Evolutionary conservation across 495 filamentous ascomycete genomes (phyloP).

Genomic region (Alectoria sarmentosa): DNA sequence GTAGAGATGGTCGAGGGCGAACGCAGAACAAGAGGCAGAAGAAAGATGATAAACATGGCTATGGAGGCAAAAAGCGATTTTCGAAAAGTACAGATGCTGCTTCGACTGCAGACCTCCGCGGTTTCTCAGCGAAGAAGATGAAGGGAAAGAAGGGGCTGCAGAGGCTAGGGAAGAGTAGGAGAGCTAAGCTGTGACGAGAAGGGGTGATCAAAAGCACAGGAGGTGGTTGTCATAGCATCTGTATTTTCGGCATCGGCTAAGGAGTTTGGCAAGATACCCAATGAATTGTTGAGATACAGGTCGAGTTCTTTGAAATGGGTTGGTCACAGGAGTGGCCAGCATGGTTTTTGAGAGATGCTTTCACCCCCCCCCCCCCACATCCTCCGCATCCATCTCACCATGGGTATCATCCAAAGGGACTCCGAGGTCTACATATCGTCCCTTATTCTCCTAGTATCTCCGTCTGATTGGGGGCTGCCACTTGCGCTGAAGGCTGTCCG

Average conservation of each 20-base stretch:
- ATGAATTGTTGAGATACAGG: neutral
- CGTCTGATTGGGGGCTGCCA: slow-evolving; percentile 17
- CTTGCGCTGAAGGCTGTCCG: slow-evolving; percentile 16
- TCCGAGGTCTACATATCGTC: neutral
- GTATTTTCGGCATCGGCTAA: neutral
- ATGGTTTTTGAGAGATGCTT: neutral
- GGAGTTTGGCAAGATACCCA: slow-evolving; percentile 19
- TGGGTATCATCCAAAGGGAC: slow-evolving; percentile 12
- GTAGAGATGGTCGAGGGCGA: slow-evolving; percentile 25
- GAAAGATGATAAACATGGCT: slow-evolving; percentile 88
- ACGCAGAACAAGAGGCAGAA: slow-evolving; percentile 69
- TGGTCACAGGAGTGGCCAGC: neutral
- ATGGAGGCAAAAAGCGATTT: slow-evolving; percentile 88
- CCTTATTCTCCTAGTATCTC: slow-evolving; percentile 15
- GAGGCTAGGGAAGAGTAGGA: slow-evolving; percentile 60
- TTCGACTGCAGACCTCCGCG: slow-evolving; percentile 68
- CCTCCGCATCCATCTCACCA: neutral
- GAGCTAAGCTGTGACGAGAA: slow-evolving; percentile 31
- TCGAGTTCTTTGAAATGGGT: neutral
- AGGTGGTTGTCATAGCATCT: neutral
- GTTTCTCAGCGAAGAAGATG: slow-evolving; percentile 78
- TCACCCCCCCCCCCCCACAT: too few species aligned
- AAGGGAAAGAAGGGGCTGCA: slow-evolving; percentile 51
- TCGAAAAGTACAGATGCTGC: slow-evolving; percentile 80
- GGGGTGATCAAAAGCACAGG: neutral